Percentiles rank a stretch among this genome's conserved stretches.
These are phyloP conservation scores for Microthyrium microscopicum DNA, from an alignment of 2,329 filamentous ascomycete species.

Conservation along the genomic window DNA sequence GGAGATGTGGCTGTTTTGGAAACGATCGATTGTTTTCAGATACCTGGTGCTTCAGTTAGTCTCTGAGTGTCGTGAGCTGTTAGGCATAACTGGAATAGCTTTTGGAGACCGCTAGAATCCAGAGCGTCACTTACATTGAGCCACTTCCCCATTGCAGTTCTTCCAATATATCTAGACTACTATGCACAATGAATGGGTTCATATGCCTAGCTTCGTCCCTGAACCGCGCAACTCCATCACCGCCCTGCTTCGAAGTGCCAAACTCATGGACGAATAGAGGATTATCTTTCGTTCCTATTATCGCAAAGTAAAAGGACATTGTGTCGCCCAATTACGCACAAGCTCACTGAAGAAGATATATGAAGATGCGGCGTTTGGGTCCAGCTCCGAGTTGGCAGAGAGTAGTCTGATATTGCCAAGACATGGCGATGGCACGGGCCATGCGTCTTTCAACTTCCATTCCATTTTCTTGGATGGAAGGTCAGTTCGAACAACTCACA, in stretches of 20 bases:
- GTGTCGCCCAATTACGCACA: no score
- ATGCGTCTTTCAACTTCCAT: no score
- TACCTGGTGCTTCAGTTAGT: slow-evolving; percentile 44
- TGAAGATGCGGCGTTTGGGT: no score
- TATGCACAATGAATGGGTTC: slow-evolving; percentile 96
- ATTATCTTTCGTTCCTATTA: slow-evolving; percentile 88
- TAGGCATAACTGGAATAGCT: not conserved
- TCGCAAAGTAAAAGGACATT: slow-evolving; percentile 99
- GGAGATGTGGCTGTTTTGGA: slow-evolving; percentile 89
- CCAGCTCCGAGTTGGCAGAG: no score
- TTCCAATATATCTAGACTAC: slow-evolving; percentile 84
- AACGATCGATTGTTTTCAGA: slow-evolving; percentile 90
- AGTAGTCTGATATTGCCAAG: no score
- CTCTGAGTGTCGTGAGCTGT: no score
- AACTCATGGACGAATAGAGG: slow-evolving; percentile 96
- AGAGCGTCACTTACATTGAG: slow-evolving; percentile 47
- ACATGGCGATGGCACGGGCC: no score
- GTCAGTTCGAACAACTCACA: no score
- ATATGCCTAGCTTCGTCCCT: slow-evolving; percentile 75
- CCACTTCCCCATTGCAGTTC: slow-evolving; percentile 87
- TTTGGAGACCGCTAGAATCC: not conserved
- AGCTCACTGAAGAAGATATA: no score
- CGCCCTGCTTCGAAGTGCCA: slow-evolving; percentile 87
- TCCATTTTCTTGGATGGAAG: no score
- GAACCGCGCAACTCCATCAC: slow-evolving; percentile 83